Percentiles rank a stretch among this genome's conserved stretches.
Conservation (phyloP, 176 grass and related monocot genomes). For the Pharus latifolius region DNA sequence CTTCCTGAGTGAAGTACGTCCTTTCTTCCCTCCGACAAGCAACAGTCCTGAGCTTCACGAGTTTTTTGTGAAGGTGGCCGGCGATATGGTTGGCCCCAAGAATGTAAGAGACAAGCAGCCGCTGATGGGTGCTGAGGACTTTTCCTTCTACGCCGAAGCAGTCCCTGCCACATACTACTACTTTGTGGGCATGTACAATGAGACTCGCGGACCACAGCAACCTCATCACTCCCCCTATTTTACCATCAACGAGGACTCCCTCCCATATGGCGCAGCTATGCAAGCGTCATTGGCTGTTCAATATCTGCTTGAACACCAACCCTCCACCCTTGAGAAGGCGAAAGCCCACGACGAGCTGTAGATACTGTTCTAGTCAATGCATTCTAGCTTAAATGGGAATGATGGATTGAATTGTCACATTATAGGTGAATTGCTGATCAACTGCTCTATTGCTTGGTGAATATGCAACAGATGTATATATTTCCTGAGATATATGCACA, state of each 20-base stretch:
- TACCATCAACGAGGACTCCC: constrained; percentile 54
- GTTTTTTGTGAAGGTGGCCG: constrained; percentile 52
- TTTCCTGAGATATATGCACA: neutral
- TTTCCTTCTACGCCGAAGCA: constrained; percentile 52
- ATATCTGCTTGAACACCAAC: constrained; percentile 56
- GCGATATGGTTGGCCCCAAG: constrained; percentile 43
- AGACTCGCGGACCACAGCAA: neutral
- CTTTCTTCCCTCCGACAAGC: constrained; percentile 66
- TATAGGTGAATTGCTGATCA: neutral
- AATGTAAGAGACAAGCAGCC: constrained; percentile 62
- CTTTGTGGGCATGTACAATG: constrained; percentile 61
- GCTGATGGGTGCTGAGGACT: constrained; percentile 76
- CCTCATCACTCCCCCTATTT: constrained; percentile 62
- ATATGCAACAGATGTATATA: neutral
- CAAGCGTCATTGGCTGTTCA: constrained; percentile 57
- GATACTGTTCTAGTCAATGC: neutral
- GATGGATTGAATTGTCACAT: neutral
- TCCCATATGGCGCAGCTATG: constrained; percentile 65
- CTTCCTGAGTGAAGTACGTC: constrained; percentile 35
- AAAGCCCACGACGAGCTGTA: constrained; percentile 71
- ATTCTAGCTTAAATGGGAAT: neutral
- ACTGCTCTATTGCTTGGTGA: neutral
- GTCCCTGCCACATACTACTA: constrained; percentile 68
- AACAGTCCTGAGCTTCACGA: constrained; percentile 51
- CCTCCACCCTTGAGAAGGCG: neutral